These are phyloP conservation scores for Pythium sukuiense DNA, from an alignment of 352 stramenopile genomes.

Conservation along the genomic window DNA sequence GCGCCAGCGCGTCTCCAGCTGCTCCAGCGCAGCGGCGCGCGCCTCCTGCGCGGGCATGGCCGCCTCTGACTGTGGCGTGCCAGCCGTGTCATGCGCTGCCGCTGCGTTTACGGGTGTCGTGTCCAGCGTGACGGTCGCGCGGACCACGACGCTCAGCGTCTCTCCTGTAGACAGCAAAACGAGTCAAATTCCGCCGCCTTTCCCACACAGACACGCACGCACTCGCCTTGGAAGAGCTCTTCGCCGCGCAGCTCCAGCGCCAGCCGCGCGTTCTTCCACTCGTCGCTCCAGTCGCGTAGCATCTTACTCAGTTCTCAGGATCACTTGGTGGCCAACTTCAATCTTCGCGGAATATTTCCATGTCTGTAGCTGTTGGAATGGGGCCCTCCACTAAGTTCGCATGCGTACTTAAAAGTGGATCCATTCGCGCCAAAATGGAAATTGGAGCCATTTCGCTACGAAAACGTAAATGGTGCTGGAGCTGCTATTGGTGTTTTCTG, in stretches of 20 bases:
- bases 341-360: constrained; percentile 5
- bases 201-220: neutral
- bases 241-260: constrained; percentile 50
- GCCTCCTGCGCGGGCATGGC: constrained; percentile 4
- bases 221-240: constrained; percentile 64
- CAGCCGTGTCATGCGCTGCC: neutral
- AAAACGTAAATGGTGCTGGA: constrained; percentile 3
- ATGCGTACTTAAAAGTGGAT: neutral
- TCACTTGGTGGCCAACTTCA: constrained; percentile 9
- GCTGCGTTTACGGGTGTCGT: neutral
- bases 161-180: constrained; percentile 7
- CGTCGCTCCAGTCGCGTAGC: constrained; percentile 66
- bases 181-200: neutral
- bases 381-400: constrained; percentile 7
- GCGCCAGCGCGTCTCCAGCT: constrained; percentile 37
- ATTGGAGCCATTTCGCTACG: neutral
- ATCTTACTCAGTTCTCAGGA: neutral
- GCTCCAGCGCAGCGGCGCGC: constrained; percentile 10
- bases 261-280: constrained; percentile 59
- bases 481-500: constrained; percentile 6
- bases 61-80: neutral
- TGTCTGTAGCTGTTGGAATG: neutral
- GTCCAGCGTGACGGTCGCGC: constrained; percentile 18
- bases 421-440: neutral
- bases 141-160: constrained; percentile 17